Base-by-base conservation (phyloP, 345 rosid genomes). In the Combretum micranthum region DNA sequence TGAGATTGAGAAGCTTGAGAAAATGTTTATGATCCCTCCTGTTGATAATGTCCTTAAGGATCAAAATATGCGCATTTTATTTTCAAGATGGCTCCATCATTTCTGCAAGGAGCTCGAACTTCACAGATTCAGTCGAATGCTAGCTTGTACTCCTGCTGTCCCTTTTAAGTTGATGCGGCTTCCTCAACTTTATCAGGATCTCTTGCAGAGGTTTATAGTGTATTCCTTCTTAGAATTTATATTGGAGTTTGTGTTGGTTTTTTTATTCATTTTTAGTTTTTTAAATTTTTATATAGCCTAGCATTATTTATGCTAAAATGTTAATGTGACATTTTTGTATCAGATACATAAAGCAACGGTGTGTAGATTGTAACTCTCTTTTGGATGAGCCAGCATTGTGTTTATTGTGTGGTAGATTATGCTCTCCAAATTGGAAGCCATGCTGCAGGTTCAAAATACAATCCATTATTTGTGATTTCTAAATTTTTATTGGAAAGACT, bases 381-480 rank as follows among this genome's bases (percentile, higher is more conserved):
- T 49, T 82, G 17, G 79, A 66, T 3, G 97, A 87, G 45, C 97
- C 97, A 46, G 86, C 92, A 13, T 67, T 93, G 50, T 93, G 99
- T 75, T 75, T 93, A 22, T 71, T 93, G 16, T 89, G 99, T 74
- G 97, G 99, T 64, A 89, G 80, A 79, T 61, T 89, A 68, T 89
- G 97, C 83, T 80, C 84, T 47, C 80, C 87, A 18, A 69, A 52
- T 49, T 82, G 87, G 92, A 87, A 79, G 60, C 17, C 73, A 11
- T 93, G 97, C 77, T 89, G 96, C 99, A 89, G 94, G 99, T 93
- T 23, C 3, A 17, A 4, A 4, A 23, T 47, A 3, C 39, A 47
- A 22, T n/a, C 26, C 50, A 22, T 57, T 10, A 61, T 42, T 22
- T 39, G 21, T 21, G 26, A 25, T 4, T 8, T 26, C 45, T 20